Base-by-base conservation (phyloP, 179 eudicot species). In the Carnegiea gigantea region DNA sequence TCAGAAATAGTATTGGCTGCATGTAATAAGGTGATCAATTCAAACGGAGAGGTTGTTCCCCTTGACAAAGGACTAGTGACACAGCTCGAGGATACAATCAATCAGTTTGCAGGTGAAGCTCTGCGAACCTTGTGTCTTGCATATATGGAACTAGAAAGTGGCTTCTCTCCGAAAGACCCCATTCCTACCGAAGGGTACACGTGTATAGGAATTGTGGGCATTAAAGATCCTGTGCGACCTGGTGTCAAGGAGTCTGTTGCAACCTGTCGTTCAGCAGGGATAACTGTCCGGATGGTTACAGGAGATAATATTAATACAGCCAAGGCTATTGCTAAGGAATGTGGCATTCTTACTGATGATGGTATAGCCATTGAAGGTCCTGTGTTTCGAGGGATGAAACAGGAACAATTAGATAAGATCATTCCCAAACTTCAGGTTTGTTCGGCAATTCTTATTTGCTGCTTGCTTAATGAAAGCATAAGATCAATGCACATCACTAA, bases 351-450 rank as follows among this genome's bases (percentile, higher is more conserved):
- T 64, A 95, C 97, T 74, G 97, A 93, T 85, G 92, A 90, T 73
- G 98, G 98, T 65, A 88, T 95, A 59, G 98, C 98, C 54, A 93
- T 95, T 24, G 98, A 95, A 88, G 98, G 98, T 51, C 97, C 98
- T 26, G 98, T 77, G 48, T 95, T 95, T 70, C 85, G 98, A 15
- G 95, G 88, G 82, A 92, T 88, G 88, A 89, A 82, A 71, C 79
- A 82, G 80, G 97, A 89, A 83, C 98, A 95, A 82, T 78, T 92
- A 85, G 79, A 87, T 70, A 90, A 88, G 84, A 77, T 93, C 21
- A 90, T 95, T 71, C 98, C 98, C 48, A 95, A 90, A 80, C 87
- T 95, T 80, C 98, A 95, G 95, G 98, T 95, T 54, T 54, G 60
- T 49, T n/a, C 10, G 3, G n/a, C n/a, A 14, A 38, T 24, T 76